Base-by-base conservation (phyloP, 208 protist species). In the Trypanosoma boissoni region DNA sequence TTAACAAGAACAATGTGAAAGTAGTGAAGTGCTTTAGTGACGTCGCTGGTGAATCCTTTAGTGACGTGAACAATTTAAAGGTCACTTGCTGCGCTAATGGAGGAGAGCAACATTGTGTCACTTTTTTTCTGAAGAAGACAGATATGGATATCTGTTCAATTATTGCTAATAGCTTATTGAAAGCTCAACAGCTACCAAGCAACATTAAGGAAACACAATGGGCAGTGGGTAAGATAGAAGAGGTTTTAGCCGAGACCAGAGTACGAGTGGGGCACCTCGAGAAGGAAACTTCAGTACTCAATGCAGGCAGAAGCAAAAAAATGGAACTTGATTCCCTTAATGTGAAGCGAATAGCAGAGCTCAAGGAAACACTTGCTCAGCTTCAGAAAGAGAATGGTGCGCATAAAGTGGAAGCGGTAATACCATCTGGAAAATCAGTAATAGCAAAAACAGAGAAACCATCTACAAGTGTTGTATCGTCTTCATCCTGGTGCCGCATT, bases 201-300 rank as follows among this genome's bases (percentile, higher is more conserved):
- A 71, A 88, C 48, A 58, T 77, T 0, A 91, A 80, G 53, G 81
- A 92, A 46, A 72, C 76, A 64, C 65, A 92, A 61, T 52, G 77
- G 58, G 64, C 73, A 52, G 53, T 94, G 16, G 18, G 39, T 8
- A 57, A 66, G 18, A 18, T 79, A 21, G 57, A 53, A 24, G 63
- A 63, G 34, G 73, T 82, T 27, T 72, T 87, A 42, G 59, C 55
- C 18, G 61, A 74, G 7, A 58, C 77, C 36, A 29, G 37, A 18
- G 54, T 60, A 27, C 72, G 80, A 56, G 68, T 65, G 16, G 74
- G 82, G 14, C 64, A 63, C 27, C 72, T 94, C 2, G 86, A 94
- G 36, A 65, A 60, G 1, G 86, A 96, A 73, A 60, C 76, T 10
- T 37, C 72, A 23, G 72, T 88, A n/a, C 58, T 95, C 52, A 74